phyloP scores from a whole-genome alignment of 1,284 basidiomycete species.

The Pseudozyma thailandica region DNA sequence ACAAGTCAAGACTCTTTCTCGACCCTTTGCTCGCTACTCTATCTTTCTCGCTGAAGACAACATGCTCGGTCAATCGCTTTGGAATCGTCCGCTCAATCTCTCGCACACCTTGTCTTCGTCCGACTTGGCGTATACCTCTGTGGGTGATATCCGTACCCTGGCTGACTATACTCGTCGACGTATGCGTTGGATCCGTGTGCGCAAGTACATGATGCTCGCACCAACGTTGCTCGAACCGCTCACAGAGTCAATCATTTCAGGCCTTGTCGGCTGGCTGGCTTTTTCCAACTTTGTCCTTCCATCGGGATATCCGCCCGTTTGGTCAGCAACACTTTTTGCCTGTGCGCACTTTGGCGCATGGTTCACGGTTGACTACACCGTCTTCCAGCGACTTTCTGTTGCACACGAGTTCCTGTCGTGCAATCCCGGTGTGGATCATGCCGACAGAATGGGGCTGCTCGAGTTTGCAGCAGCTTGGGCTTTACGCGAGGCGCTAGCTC shows the following conservation, averaged over 20 bases:
- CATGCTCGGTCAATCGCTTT: slow-evolving; percentile 65
- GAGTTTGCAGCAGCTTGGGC: slow-evolving; percentile 54
- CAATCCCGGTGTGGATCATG: slow-evolving; percentile 28
- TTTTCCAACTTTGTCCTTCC: slow-evolving; percentile 34
- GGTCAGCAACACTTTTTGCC: slow-evolving; percentile 23
- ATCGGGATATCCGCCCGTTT: neutral
- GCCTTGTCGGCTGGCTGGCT: slow-evolving; percentile 54
- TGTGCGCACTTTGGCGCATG: slow-evolving; percentile 41
- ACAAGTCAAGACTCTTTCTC: slow-evolving; percentile 34
- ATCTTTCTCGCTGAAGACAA: slow-evolving; percentile 68
- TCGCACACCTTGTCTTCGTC: slow-evolving; percentile 54
- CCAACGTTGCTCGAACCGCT: slow-evolving; percentile 65
- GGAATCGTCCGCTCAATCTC: slow-evolving; percentile 55
- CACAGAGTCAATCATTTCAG: slow-evolving; percentile 64
- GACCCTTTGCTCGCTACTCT: slow-evolving; percentile 63
- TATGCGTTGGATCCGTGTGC: slow-evolving; percentile 68
- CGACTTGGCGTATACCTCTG: slow-evolving; percentile 61
- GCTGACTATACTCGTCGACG: slow-evolving; percentile 60
- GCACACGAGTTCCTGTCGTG: slow-evolving; percentile 36
- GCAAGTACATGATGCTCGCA: slow-evolving; percentile 63
- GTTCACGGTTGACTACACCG: slow-evolving; percentile 32
- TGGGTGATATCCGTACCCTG: slow-evolving; percentile 64
- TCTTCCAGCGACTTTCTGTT: slow-evolving; percentile 34
- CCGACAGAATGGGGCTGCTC: slow-evolving; percentile 21
- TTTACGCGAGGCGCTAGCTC: slow-evolving; percentile 59